Evolutionary conservation across 441 rosid species (phyloP).

Genomic region (Kokia cookei): DNA sequence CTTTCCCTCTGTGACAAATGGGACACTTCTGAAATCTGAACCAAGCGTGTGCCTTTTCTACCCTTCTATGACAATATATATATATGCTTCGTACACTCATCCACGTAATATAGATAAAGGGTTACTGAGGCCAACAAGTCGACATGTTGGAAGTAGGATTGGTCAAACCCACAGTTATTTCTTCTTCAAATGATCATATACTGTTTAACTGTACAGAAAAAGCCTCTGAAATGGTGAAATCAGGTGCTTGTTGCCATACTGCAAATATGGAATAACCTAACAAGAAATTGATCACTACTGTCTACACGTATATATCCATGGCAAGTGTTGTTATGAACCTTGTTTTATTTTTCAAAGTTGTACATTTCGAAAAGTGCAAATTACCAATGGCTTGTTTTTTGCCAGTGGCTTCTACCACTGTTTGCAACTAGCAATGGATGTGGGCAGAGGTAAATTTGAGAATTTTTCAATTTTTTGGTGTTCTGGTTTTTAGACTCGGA

Average conservation of each 20-base stretch:
- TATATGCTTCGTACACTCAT: not conserved
- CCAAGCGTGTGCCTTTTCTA: not conserved
- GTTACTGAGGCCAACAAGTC: not conserved
- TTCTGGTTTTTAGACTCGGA: too few relatives aligned
- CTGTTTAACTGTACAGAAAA: not conserved
- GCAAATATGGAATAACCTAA: not conserved
- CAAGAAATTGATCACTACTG: not conserved
- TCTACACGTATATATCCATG: not conserved
- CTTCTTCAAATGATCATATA: not conserved
- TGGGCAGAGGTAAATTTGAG: too few relatives aligned
- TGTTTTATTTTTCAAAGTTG: not conserved
- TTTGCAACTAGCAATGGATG: too few relatives aligned
- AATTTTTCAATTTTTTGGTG: too few relatives aligned
- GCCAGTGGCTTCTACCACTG: too few relatives aligned
- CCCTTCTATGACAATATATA: not conserved
- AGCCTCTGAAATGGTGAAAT: not conserved
- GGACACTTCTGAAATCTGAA: not conserved
- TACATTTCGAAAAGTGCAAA: too few relatives aligned
- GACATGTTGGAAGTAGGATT: not conserved
- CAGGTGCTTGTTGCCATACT: not conserved
- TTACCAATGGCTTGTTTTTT: too few relatives aligned
- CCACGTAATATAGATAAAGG: not conserved
- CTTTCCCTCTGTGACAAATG: not conserved
- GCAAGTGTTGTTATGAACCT: not conserved
- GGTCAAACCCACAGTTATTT: not conserved